Conservation (phyloP, 2,329 filamentous ascomycete species). For the Colletotrichum sp. region DNA sequence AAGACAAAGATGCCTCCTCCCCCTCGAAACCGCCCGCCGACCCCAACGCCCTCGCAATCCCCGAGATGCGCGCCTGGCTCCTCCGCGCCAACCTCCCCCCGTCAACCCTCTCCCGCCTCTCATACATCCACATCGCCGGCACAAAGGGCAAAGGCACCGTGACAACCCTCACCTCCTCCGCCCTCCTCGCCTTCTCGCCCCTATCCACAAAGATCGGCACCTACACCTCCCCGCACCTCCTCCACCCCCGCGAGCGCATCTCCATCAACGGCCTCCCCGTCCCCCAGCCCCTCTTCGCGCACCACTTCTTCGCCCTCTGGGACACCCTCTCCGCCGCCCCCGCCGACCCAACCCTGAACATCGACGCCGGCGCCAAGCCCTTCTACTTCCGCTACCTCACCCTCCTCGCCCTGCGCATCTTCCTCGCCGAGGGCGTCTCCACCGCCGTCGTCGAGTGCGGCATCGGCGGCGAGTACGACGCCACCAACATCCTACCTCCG, state of each 20-base stretch:
- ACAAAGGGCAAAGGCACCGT: slow-evolving; percentile 78
- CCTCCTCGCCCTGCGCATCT: slow-evolving; percentile 71
- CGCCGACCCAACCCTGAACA: slow-evolving; percentile 26
- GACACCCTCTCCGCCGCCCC: slow-evolving; percentile 52
- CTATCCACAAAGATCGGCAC: slow-evolving; percentile 62
- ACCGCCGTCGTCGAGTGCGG: slow-evolving; percentile 71
- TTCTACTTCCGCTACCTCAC: slow-evolving; percentile 68
- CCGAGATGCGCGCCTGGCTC: slow-evolving; percentile 82
- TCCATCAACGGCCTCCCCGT: slow-evolving; percentile 59
- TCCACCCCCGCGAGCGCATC: slow-evolving; percentile 71
- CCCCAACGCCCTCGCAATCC: slow-evolving; percentile 54
- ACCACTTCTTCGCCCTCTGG: slow-evolving; percentile 74
- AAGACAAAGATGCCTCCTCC: not conserved
- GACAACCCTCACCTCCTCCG: slow-evolving; percentile 71
- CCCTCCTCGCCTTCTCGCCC: slow-evolving; percentile 61
- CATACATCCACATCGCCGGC: slow-evolving; percentile 67
- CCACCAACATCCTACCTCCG: slow-evolving; percentile 65
- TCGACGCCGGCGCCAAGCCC: slow-evolving; percentile 47
- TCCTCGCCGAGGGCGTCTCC: slow-evolving; percentile 66
- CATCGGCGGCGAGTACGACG: slow-evolving; percentile 71
- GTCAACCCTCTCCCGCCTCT: slow-evolving; percentile 45
- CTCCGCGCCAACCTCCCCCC: slow-evolving; percentile 72
- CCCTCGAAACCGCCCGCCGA: not conserved
- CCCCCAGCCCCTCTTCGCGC: slow-evolving; percentile 62
- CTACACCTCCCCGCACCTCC: slow-evolving; percentile 77